These are phyloP conservation scores for Fusarium sterilihyphosum DNA, from an alignment of 2,329 filamentous ascomycete genomes.

Conservation along the genomic window DNA sequence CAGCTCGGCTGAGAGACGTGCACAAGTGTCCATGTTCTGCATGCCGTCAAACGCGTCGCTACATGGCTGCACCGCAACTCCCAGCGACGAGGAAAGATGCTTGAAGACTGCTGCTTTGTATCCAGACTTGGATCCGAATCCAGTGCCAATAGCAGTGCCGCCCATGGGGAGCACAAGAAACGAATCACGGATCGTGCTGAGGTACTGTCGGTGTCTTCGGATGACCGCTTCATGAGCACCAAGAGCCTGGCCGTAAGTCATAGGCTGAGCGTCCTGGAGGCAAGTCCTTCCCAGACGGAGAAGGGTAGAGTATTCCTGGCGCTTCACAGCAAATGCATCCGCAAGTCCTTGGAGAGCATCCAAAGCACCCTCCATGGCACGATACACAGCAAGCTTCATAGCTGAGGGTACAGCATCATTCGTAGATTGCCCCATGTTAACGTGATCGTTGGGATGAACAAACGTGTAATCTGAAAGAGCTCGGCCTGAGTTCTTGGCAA, in stretches of 20 bases:
- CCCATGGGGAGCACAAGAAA: not conserved
- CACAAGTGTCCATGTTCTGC: slow-evolving; percentile 7
- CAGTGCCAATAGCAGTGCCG: slow-evolving; percentile 7
- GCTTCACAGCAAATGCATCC: not conserved
- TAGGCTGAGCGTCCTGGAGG: not conserved
- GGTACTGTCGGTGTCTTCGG: not conserved
- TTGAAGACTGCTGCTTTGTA: not conserved
- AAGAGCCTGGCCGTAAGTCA: slow-evolving; percentile 3
- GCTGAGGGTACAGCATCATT: slow-evolving; percentile 1
- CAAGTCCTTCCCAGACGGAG: slow-evolving; percentile 5
- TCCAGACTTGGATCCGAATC: not conserved
- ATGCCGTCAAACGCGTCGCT: slow-evolving; percentile 1
- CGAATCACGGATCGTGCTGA: not conserved
- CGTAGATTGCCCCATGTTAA: slow-evolving; percentile 5
- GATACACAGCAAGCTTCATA: slow-evolving; percentile 7
- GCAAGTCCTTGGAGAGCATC: not conserved
- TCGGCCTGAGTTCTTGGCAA: not conserved
- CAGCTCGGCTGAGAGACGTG: not conserved
- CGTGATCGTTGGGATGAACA: slow-evolving; percentile 5
- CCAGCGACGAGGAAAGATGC: not conserved
- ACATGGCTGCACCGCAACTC: not conserved
- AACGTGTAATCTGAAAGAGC: not conserved
- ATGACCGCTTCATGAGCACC: not conserved
- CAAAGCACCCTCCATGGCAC: not conserved
- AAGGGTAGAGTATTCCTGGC: not conserved